Evolutionary conservation across 495 filamentous ascomycete species (phyloP).

Genomic region (Neurospora sp.): DNA sequence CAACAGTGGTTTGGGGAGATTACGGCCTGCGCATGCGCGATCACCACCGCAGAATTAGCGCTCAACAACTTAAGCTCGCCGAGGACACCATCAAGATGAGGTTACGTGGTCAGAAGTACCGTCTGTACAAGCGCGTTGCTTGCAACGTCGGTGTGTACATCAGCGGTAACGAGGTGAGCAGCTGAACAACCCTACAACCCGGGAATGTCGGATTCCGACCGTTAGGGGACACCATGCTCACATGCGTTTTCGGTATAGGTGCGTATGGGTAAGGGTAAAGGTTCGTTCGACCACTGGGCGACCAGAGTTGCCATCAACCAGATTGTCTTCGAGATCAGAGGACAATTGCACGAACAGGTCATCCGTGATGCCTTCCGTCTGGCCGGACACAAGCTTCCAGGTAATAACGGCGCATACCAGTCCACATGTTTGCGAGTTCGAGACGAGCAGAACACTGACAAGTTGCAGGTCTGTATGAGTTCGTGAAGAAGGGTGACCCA

Average conservation of each 20-base stretch:
- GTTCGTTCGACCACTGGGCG: slow-evolving; percentile 94
- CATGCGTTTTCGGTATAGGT: slow-evolving; percentile 29
- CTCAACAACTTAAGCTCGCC: slow-evolving; percentile 75
- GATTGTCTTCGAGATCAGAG: slow-evolving; percentile 86
- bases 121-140: slow-evolving; percentile 78
- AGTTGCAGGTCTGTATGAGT: slow-evolving; percentile 72
- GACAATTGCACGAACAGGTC: slow-evolving; percentile 87
- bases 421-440: neutral
- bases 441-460: slow-evolving; percentile 11
- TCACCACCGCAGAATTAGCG: slow-evolving; percentile 82
- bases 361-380: slow-evolving; percentile 88
- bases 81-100: slow-evolving; percentile 86
- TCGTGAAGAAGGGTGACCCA: slow-evolving; percentile 86
- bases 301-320: slow-evolving; percentile 76
- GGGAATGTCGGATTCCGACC: neutral
- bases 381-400: slow-evolving; percentile 90
- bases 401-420: slow-evolving; percentile 38
- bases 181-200: neutral
- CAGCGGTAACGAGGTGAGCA: slow-evolving; percentile 75
- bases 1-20: slow-evolving; percentile 93
- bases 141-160: slow-evolving; percentile 93
- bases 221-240: slow-evolving; percentile 7
- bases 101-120: slow-evolving; percentile 84
- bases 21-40: slow-evolving; percentile 91
- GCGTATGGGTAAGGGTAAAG: slow-evolving; percentile 99